Conservation (phyloP, 192 early-diverging fungal species). For the Chytriomyces sp. region DNA sequence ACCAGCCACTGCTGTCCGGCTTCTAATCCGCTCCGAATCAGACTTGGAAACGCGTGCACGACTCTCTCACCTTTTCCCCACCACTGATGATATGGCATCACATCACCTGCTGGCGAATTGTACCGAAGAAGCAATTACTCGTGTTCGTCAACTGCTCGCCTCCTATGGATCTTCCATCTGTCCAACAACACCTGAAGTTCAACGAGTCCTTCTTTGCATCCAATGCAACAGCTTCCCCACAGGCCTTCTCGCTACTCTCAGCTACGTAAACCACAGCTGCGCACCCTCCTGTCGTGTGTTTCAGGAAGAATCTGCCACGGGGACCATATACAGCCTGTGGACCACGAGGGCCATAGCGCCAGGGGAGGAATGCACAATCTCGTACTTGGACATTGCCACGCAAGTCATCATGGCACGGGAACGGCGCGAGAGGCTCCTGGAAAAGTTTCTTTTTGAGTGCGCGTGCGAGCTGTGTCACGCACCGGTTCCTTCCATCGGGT, state of each 20-base stretch:
- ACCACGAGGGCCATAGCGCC: conserved; percentile 4
- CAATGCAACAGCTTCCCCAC: conserved; percentile 38
- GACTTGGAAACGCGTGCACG: not conserved
- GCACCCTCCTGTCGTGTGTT: conserved; percentile 24
- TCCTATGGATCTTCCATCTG: not conserved
- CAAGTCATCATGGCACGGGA: conserved; percentile 15
- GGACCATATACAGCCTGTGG: conserved; percentile 15
- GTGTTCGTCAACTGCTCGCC: not conserved
- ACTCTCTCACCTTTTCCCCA: conserved; percentile 16
- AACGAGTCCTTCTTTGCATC: conserved; percentile 21
- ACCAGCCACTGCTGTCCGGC: not conserved
- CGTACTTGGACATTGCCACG: conserved; percentile 26
- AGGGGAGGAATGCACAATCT: conserved; percentile 33
- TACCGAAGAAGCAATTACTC: conserved; percentile 1
- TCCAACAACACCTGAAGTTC: not conserved
- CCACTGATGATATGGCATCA: not conserved
- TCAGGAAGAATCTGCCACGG: not conserved
- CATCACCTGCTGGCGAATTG: not conserved
- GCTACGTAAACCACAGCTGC: conserved; percentile 26
- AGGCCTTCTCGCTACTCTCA: conserved; percentile 20
- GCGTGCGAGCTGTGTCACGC: conserved; percentile 15
- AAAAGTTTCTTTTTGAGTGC: conserved; percentile 25
- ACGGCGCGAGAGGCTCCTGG: conserved; percentile 8
- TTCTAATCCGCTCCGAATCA: not conserved
- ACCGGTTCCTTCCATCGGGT: not conserved